Conservation (phyloP, 2,329 filamentous ascomycete species). For the Alternaria triticina region DNA sequence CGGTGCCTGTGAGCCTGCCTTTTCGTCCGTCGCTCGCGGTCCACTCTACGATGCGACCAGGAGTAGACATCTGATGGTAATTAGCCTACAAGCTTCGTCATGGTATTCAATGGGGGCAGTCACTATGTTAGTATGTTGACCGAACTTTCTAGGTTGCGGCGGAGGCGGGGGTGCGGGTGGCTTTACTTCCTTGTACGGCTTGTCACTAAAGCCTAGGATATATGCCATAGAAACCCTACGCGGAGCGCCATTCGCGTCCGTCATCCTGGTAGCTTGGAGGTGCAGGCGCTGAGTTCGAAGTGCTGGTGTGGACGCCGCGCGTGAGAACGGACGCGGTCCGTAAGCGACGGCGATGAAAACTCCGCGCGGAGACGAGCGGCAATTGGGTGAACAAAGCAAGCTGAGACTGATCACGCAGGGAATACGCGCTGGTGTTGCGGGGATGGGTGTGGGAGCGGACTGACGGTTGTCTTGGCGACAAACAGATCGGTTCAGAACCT, state of each 20-base stretch:
- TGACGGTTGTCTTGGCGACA: slow-evolving; percentile 20
- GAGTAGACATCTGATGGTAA: slow-evolving; percentile 19
- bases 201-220: slow-evolving; percentile 37
- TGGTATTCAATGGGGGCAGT: background rate
- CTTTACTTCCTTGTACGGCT: slow-evolving; percentile 36
- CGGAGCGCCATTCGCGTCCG: slow-evolving; percentile 11
- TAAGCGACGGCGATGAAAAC: background rate
- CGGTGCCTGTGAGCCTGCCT: slow-evolving; percentile 26
- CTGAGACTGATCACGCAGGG: background rate
- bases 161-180: slow-evolving; percentile 12
- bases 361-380: background rate
- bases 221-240: slow-evolving; percentile 35
- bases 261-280: slow-evolving; percentile 15
- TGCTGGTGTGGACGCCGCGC: background rate
- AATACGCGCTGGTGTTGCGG: background rate
- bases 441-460: background rate
- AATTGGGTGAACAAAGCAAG: background rate
- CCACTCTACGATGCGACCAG: slow-evolving; percentile 41
- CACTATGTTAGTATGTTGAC: slow-evolving; percentile 23
- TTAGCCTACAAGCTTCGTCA: background rate
- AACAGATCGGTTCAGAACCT: background rate
- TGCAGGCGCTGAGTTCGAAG: background rate
- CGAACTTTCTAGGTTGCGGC: slow-evolving; percentile 4
- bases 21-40: slow-evolving; percentile 43
- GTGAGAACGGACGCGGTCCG: too few species aligned